Evolutionary conservation across 805 yeast genomes (phyloP).

Genomic region (Tetrapisispora fleetii): DNA sequence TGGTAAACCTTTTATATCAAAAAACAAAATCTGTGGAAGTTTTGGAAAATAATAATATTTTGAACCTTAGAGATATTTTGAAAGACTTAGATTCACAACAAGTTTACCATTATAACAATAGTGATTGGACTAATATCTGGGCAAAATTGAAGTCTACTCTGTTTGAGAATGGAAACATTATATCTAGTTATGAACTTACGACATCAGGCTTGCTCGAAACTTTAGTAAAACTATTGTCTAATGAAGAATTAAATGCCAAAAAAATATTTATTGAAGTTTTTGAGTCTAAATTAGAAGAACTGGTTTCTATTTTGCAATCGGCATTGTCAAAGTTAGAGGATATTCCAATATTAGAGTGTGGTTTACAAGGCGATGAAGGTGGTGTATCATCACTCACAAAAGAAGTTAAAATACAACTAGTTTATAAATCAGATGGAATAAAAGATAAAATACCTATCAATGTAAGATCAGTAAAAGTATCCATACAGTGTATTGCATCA

Average conservation of each 20-base stretch:
- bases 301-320: constrained; percentile 59
- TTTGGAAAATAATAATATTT: neutral
- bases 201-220: constrained; percentile 53
- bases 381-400: constrained; percentile 58
- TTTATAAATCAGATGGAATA: constrained; percentile 28
- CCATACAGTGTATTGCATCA: constrained; percentile 47
- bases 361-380: constrained; percentile 32
- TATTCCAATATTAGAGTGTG: constrained; percentile 45
- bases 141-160: constrained; percentile 29
- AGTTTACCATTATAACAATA: neutral
- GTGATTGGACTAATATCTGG: constrained; percentile 26
- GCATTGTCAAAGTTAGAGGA: constrained; percentile 64
- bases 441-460: constrained; percentile 21
- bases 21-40: neutral
- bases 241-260: constrained; percentile 7
- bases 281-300: constrained; percentile 25
- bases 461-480: constrained; percentile 23
- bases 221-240: constrained; percentile 18
- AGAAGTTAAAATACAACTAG: constrained; percentile 53
- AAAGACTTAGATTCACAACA: constrained; percentile 16
- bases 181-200: constrained; percentile 69
- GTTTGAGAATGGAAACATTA: constrained; percentile 21
- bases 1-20: neutral
- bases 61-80: constrained; percentile 16
- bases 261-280: constrained; percentile 36